Evolutionary conservation across 1,284 basidiomycete species (phyloP).

Genomic region (Boletus hoseneyae): DNA sequence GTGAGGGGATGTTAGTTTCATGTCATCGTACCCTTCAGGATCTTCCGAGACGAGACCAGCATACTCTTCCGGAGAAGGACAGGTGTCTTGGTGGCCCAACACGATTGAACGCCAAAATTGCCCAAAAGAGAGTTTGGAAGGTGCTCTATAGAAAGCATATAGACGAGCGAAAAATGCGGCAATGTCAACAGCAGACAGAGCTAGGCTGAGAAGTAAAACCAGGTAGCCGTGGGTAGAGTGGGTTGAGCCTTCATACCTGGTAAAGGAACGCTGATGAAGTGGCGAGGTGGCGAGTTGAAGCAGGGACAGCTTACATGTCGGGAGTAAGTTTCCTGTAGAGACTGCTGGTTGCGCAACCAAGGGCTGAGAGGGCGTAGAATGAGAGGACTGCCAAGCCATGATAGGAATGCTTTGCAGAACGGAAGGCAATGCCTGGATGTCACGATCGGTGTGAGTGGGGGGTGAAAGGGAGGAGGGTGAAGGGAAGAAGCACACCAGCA

Average conservation of each 20-base stretch:
- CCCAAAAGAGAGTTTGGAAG: constrained; percentile 44
- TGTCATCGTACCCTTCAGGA: constrained; percentile 48
- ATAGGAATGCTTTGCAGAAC: constrained; percentile 65
- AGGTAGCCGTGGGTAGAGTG: constrained; percentile 67
- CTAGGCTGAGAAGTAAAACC: constrained; percentile 52
- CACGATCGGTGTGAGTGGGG: not conserved
- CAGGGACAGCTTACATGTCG: constrained; percentile 57
- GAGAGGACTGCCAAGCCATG: constrained; percentile 51
- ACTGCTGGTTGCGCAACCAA: constrained; percentile 62
- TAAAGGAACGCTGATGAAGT: constrained; percentile 13
- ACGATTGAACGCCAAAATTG: constrained; percentile 56
- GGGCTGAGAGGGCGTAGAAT: constrained; percentile 53
- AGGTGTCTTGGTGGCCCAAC: constrained; percentile 40
- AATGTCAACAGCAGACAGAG: constrained; percentile 58
- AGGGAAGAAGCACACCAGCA: constrained; percentile 47
- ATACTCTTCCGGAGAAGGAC: constrained; percentile 43
- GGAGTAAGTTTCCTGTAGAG: constrained; percentile 75
- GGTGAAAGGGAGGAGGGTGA: not conserved
- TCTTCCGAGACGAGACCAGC: constrained; percentile 53
- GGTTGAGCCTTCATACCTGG: constrained; percentile 64
- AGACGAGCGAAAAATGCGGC: constrained; percentile 47
- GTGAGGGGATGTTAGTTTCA: constrained; percentile 17
- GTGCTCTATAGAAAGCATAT: constrained; percentile 43
- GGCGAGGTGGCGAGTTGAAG: constrained; percentile 4
- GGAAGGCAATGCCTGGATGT: constrained; percentile 64